Base-by-base conservation (phyloP, 352 stramenopile genomes). In the Thraustochytrium striatum region DNA sequence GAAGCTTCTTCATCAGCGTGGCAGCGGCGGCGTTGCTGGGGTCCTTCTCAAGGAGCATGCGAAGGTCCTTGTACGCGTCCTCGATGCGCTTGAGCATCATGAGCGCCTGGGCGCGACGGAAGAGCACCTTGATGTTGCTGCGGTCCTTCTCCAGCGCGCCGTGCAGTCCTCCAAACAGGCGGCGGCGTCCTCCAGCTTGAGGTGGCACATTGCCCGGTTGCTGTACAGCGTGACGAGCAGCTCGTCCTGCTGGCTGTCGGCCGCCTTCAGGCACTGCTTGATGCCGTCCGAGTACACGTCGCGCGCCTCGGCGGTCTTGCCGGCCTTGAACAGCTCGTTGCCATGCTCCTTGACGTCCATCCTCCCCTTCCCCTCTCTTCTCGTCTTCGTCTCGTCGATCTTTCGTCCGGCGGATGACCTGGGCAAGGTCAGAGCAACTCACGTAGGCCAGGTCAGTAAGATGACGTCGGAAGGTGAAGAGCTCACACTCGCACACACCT, bases 111-210 rank as follows among this genome's bases (percentile, higher is more conserved):
- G 88, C 91, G 81, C 91, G 89, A 69, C 91, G 89, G 78, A 94
- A 85, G 47, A 96, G 85, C 33, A 90, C 91, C 85, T 96, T 96
- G 78, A 95, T 87, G 87, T 95, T 96, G 80, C 91, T 87, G 2
- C 88, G 83, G 61, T 87, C 79, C 2, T 1, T 84, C 86, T 95
- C 90, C 39, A 96, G 85, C 72, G 95, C 91, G 92, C 87, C 36
- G 88, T 92, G 83, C 89, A 93, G 84, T 95, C 91, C 50, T 86
- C 85, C 55, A 95, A 91, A 13, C 95, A 90, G 38, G 82, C 87
- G 13, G 88, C 92, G 83, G 94, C 95, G 83, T 93, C 92, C 83
- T 89, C 93, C 47, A 95, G 88, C 85, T 95, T 91, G 85, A 95
- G 91, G 86, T 94, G 87, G 86, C 91, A 96, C 61, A 89, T 89